These are phyloP conservation scores for Toxicodendron radicans DNA, from an alignment of 345 rosid genomes.

Conservation along the genomic window DNA sequence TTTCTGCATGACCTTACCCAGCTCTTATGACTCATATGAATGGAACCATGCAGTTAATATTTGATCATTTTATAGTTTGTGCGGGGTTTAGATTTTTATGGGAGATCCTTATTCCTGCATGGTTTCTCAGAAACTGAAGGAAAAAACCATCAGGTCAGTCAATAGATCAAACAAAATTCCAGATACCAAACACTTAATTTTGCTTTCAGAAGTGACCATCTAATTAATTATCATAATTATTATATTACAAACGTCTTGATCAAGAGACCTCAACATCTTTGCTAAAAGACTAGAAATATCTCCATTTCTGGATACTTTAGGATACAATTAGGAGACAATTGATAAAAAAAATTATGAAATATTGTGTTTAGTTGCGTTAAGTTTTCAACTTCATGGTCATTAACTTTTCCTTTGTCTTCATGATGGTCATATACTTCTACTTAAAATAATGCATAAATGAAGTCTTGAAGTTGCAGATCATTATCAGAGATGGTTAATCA, in stretches of 20 bases:
- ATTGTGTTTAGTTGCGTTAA: slow-evolving; percentile 1
- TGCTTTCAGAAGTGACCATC: neutral
- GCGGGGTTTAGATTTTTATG: neutral
- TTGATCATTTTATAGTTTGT: neutral
- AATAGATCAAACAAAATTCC: slow-evolving; percentile 5
- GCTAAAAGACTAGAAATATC: neutral
- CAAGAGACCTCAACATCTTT: neutral
- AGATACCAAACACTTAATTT: neutral
- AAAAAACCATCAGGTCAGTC: neutral
- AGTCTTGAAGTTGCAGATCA: neutral
- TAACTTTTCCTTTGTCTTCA: neutral
- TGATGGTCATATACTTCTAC: no score
- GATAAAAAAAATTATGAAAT: slow-evolving; percentile 8
- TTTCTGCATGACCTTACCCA: no score
- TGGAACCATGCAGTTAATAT: no score
- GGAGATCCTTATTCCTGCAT: slow-evolving; percentile 12
- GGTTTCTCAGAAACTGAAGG: slow-evolving; percentile 8
- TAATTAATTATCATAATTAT: neutral
- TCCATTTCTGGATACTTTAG: neutral
- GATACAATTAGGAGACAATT: neutral
- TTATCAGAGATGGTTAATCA: neutral
- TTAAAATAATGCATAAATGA: neutral
- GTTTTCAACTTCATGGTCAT: slow-evolving; percentile 1
- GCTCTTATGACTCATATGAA: no score
- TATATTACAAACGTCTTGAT: neutral